phyloP scores from a whole-genome alignment of 2,329 filamentous ascomycete species.

The Hypomyces rosellus region DNA sequence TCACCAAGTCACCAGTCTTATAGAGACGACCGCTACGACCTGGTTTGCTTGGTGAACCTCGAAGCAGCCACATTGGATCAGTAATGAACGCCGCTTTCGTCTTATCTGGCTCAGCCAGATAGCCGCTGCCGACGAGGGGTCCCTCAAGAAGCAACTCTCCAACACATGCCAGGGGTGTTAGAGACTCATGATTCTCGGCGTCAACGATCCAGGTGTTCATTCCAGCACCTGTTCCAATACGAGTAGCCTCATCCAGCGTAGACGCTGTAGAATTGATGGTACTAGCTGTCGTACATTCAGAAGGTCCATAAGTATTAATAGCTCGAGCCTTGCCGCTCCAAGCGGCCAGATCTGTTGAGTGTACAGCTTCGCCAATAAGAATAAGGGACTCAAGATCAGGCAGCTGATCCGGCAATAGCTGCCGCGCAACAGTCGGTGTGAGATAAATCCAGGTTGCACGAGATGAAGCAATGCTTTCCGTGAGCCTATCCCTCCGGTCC shows the following conservation, averaged over 20 bases:
- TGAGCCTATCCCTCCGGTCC: neutral
- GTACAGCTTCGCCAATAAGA: constrained; percentile 1
- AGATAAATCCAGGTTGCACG: neutral
- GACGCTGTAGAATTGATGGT: neutral
- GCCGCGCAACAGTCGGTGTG: constrained; percentile 4
- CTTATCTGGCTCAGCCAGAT: constrained; percentile 15
- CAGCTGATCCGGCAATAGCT: neutral
- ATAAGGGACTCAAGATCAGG: neutral
- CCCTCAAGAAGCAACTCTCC: constrained; percentile 26
- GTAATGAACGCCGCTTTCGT: constrained; percentile 22
- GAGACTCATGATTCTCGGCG: constrained; percentile 14
- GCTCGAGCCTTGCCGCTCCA: neutral
- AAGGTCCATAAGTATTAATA: constrained; percentile 14
- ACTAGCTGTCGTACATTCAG: constrained; percentile 2
- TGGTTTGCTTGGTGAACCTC: neutral
- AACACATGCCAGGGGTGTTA: constrained; percentile 16
- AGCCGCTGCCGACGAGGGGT: constrained; percentile 19
- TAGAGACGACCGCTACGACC: constrained; percentile 29
- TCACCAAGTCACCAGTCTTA: constrained; percentile 42
- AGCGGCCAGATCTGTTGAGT: neutral
- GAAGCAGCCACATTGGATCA: constrained; percentile 20
- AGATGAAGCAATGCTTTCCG: neutral
- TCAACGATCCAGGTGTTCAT: constrained; percentile 20
- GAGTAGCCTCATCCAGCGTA: neutral
- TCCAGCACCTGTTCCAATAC: constrained; percentile 8